phyloP scores from a whole-genome alignment of 2,329 filamentous ascomycete genomes.

The Pseudogymnoascus sp. region DNA sequence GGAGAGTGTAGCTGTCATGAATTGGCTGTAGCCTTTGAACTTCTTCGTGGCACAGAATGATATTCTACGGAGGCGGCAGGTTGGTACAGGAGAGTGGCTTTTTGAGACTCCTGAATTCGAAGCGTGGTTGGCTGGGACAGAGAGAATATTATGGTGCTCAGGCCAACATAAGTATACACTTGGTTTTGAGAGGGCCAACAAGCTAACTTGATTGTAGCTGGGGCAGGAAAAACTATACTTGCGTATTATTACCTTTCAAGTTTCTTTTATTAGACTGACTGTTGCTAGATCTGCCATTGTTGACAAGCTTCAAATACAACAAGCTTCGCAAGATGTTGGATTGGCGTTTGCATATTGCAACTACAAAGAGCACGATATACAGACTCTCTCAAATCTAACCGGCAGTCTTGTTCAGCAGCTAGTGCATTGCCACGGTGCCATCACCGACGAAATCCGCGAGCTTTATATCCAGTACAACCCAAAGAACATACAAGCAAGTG shows the following conservation, averaged over 20 bases:
- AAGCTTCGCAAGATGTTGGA: conserved; percentile 11
- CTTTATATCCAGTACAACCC: neutral
- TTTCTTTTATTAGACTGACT: neutral
- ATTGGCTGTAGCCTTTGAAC: neutral
- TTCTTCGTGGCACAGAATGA: neutral
- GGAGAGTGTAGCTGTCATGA: neutral
- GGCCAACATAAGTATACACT: neutral
- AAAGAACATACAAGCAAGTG: neutral
- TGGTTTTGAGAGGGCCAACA: neutral
- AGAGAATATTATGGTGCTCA: neutral
- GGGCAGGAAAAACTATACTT: neutral
- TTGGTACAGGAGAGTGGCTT: neutral
- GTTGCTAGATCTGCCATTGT: conserved; percentile 9
- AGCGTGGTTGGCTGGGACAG: neutral
- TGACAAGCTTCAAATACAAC: neutral
- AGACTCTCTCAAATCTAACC: conserved; percentile 18
- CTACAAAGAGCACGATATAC: conserved; percentile 24
- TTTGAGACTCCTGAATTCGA: neutral
- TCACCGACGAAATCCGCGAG: neutral
- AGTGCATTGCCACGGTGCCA: conserved; percentile 8
- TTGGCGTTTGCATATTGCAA: conserved; percentile 32
- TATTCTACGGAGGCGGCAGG: neutral
- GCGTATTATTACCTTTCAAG: neutral
- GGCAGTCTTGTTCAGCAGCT: conserved; percentile 24
- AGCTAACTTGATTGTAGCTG: neutral